A percentile compares a stretch with the other conserved stretches of the same genome.
These are phyloP conservation scores for Ceratobasidium sp. DNA, from an alignment of 1,284 basidiomycete genomes.

Conservation along the genomic window DNA sequence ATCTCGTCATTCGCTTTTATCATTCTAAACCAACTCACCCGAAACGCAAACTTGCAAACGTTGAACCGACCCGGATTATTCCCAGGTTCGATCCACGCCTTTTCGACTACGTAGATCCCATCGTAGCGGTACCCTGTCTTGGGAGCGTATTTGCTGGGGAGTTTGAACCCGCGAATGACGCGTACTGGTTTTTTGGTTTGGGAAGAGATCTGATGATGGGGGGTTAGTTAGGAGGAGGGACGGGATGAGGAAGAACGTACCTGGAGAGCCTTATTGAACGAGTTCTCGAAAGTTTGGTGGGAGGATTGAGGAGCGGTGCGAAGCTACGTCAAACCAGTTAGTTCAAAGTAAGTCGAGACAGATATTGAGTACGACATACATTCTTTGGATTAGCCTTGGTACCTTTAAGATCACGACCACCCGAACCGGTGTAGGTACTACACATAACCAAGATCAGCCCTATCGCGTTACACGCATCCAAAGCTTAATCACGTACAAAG, in stretches of 20 bases:
- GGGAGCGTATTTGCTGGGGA: slow-evolving; percentile 76
- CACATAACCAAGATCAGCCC: slow-evolving; percentile 62
- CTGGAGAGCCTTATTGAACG: slow-evolving; percentile 76
- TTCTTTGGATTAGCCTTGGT: slow-evolving; percentile 83
- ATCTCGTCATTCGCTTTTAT: not conserved
- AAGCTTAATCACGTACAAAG: slow-evolving; percentile 71
- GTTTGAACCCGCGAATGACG: slow-evolving; percentile 86
- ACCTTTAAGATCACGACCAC: slow-evolving; percentile 85
- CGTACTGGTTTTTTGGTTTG: slow-evolving; percentile 82
- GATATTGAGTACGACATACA: slow-evolving; percentile 61
- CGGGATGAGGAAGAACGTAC: slow-evolving; percentile 57
- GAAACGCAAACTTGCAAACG: slow-evolving; percentile 85
- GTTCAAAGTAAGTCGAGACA: slow-evolving; percentile 30
- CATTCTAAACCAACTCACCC: too few species aligned
- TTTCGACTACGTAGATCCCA: slow-evolving; percentile 83
- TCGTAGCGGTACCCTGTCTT: slow-evolving; percentile 87
- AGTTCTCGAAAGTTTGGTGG: slow-evolving; percentile 81
- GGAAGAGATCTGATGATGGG: slow-evolving; percentile 68
- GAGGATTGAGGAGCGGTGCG: slow-evolving; percentile 86
- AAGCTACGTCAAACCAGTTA: slow-evolving; percentile 69
- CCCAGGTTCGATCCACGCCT: slow-evolving; percentile 79
- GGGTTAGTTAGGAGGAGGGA: slow-evolving; percentile 4
- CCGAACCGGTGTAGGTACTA: slow-evolving; percentile 62
- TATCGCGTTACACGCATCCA: not conserved
- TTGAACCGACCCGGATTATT: slow-evolving; percentile 73